Conservation (phyloP, 352 stramenopile genomes). For the Phytophthora cryptogea region DNA sequence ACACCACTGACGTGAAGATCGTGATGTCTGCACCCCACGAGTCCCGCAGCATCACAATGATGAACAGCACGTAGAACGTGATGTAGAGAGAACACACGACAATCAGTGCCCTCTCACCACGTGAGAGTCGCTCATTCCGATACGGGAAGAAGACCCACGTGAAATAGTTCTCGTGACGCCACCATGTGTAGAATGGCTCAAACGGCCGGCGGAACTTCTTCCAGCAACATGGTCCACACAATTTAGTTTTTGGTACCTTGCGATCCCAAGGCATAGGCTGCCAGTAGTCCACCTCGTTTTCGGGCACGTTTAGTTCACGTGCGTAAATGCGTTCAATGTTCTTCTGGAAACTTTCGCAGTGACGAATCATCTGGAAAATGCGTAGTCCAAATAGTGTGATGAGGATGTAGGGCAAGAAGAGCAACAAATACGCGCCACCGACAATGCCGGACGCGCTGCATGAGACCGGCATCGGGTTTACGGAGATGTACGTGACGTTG, state of each 20-base stretch:
- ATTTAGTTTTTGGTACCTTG: conserved; percentile 66
- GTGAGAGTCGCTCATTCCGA: conserved; percentile 61
- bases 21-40: conserved; percentile 41
- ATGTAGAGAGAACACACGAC: conserved; percentile 75
- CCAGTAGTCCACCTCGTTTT: conserved; percentile 77
- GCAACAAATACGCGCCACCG: conserved; percentile 52
- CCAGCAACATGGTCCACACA: conserved; percentile 73
- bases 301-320: conserved; percentile 50
- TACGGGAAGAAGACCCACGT: conserved; percentile 79
- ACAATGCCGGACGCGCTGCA: conserved; percentile 52
- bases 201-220: conserved; percentile 61
- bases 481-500: conserved; percentile 43
- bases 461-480: conserved; percentile 69
- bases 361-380: conserved; percentile 64
- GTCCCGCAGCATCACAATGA: conserved; percentile 67
- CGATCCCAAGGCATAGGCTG: conserved; percentile 74
- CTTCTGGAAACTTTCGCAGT: conserved; percentile 60
- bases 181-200: conserved; percentile 80
- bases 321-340: conserved; percentile 70
- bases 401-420: conserved; percentile 66
- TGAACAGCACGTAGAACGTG: conserved; percentile 77
- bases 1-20: conserved; percentile 43
- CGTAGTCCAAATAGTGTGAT: conserved; percentile 57
- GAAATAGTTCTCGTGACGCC: conserved; percentile 81
- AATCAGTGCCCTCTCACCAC: conserved; percentile 63